A percentile compares a stretch with the other conserved stretches of the same genome.
Conservation (phyloP, 352 stramenopile species). For the Globisporangium barbulae region DNA sequence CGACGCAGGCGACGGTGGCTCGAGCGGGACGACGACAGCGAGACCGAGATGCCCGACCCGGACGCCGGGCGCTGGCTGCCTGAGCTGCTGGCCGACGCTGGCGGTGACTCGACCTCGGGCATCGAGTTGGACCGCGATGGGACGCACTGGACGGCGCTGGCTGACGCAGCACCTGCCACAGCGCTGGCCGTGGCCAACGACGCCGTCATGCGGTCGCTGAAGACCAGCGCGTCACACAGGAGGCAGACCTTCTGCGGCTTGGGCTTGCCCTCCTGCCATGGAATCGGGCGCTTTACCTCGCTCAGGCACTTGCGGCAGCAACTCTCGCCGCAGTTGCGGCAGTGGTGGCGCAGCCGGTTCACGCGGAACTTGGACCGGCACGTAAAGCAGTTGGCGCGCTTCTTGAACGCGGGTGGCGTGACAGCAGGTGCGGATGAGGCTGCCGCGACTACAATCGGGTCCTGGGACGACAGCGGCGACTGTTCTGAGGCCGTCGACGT, state of each 20-base stretch:
- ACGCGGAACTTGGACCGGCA: constrained; percentile 40
- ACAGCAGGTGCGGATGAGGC: not conserved
- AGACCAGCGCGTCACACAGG: constrained; percentile 43
- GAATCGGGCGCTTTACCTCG: constrained; percentile 28
- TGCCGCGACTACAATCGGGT: not conserved
- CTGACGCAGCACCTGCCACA: not conserved
- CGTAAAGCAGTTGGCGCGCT: constrained; percentile 33
- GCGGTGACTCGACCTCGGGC: constrained; percentile 15
- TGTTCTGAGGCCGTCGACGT: not conserved
- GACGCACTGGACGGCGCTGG: not conserved
- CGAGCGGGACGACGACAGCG: constrained; percentile 16
- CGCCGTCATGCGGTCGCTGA: constrained; percentile 17
- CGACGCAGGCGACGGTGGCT: constrained; percentile 3
- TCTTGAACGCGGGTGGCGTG: constrained; percentile 24
- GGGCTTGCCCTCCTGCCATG: constrained; percentile 26
- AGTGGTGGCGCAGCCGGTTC: constrained; percentile 52
- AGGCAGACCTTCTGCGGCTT: constrained; percentile 62
- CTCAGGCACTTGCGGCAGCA: constrained; percentile 56
- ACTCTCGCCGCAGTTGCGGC: constrained; percentile 59
- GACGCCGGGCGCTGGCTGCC: constrained; percentile 8
- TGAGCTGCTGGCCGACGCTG: constrained; percentile 18
- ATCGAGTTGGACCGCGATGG: constrained; percentile 8
- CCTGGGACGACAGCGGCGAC: not conserved
- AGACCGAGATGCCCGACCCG: constrained; percentile 13
- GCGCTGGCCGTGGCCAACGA: not conserved